Conservation (phyloP, 2,329 filamentous ascomycete genomes). For the Penicillium sp. region DNA sequence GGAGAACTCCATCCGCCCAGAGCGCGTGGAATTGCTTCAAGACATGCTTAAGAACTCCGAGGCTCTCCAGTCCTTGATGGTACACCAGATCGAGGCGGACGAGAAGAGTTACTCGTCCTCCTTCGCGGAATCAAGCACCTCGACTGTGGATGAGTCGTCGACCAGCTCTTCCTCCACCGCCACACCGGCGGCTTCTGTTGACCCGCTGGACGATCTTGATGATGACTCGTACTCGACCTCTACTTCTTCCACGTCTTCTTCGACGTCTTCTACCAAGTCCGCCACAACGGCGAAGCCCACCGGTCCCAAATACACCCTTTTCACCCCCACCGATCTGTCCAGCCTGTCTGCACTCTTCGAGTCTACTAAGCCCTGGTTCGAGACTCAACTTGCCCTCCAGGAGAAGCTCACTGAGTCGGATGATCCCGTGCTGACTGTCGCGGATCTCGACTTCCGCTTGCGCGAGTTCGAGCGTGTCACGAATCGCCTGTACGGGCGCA, state of each 20-base stretch:
- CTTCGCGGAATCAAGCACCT: constrained; percentile 47
- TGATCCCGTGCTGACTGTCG: constrained; percentile 69
- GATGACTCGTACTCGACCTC: constrained; percentile 57
- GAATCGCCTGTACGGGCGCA: constrained; percentile 38
- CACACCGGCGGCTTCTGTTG: constrained; percentile 29
- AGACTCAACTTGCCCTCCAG: constrained; percentile 67
- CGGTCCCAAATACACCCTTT: constrained; percentile 62
- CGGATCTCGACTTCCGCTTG: constrained; percentile 67
- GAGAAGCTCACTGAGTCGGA: constrained; percentile 66
- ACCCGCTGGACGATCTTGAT: constrained; percentile 71
- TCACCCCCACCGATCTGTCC: constrained; percentile 69
- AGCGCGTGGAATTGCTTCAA: constrained; percentile 64
- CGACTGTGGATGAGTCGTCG: constrained; percentile 40
- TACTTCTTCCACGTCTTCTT: constrained; percentile 37
- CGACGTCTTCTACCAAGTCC: constrained; percentile 34
- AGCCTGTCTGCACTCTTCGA: constrained; percentile 62
- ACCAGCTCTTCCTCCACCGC: constrained; percentile 48
- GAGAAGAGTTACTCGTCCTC: constrained; percentile 58
- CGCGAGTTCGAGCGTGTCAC: constrained; percentile 62
- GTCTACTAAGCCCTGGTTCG: constrained; percentile 69
- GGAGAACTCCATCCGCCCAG: constrained; percentile 69
- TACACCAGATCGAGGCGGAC: constrained; percentile 70
- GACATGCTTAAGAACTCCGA: constrained; percentile 69
- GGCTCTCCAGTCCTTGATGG: constrained; percentile 67
- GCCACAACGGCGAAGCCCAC: constrained; percentile 37